Evolutionary conservation across 441 rosid species (phyloP), one percentile per base, ranked within the genome.

Genomic region (Capsella rubella): DNA sequence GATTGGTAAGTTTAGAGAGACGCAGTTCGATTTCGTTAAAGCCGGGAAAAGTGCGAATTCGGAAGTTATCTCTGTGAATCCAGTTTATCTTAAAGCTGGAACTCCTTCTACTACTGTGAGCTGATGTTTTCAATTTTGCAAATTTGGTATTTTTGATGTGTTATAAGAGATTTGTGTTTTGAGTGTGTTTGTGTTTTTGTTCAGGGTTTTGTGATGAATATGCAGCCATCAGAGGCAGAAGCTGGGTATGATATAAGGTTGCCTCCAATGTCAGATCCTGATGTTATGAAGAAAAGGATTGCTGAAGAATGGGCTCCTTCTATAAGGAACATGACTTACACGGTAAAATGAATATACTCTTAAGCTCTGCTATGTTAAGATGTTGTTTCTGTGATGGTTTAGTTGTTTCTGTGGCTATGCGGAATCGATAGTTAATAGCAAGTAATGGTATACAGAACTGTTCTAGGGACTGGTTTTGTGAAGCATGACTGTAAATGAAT

Each of bases 191-290:
- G 34, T 7, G 3, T 28, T 43, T 50, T 57, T 31, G 5, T 5
- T 31, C 40, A 88, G 94, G 99, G 97, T 2, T 92, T 85, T 84
- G 92, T 89, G 55, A 95, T 95, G 96, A 94, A 92, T 81, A 74
- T 92, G 93, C 97, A 92, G 43, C 97, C 95, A 60, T 90, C 97
- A 1, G 97, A 89, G n/a, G 99, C 95, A 16, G 94, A 87, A 84
- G 97, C 95, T 31, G 97, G 99, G 11, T 92, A 84, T 80, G 89
- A 95, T 74, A 4, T 89, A 53, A 87, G 97, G 81, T 64, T 95
- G 73, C 92, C 99, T 34, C 99, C 99, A 37, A 83, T 90, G n/a
- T 74, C 82, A 0, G 97, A 94, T 67, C 92, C 89, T 1, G 88
- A 83, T 82, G 67, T 58, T 67, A 29, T 94, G 61, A 86, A 40